These are phyloP conservation scores for Leishmania tarentolae DNA, from an alignment of 208 protist species.

Conservation along the genomic window DNA sequence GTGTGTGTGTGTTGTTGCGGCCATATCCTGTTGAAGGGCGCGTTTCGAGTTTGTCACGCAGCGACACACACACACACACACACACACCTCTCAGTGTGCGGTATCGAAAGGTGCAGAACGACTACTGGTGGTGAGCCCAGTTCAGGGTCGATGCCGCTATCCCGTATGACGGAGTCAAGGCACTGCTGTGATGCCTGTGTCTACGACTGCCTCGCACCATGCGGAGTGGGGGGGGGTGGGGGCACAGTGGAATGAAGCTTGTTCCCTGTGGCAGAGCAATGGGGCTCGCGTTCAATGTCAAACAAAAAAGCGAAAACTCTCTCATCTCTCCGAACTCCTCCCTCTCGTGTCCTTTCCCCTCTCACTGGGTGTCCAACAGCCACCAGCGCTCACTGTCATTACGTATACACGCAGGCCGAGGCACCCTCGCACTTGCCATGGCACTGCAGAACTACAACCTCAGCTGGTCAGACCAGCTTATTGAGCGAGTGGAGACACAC, in stretches of 20 bases:
- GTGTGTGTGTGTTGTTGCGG: neutral
- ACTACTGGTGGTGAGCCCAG: too few relatives aligned
- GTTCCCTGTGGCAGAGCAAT: neutral
- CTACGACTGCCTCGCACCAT: neutral
- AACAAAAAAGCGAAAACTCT: neutral
- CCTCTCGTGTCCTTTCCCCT: neutral
- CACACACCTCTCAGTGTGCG: neutral
- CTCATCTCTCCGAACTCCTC: neutral
- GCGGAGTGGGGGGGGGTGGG: neutral
- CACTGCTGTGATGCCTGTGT: neutral
- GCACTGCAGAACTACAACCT: constrained; percentile 74
- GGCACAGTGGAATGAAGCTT: neutral
- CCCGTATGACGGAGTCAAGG: neutral
- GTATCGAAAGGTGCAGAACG: neutral
- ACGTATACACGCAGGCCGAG: constrained; percentile 4
- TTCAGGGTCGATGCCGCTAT: neutral
- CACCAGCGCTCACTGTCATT: neutral
- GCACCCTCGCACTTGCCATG: constrained; percentile 31
- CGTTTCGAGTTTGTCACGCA: neutral
- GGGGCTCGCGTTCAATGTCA: neutral
- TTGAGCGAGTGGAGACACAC: constrained; percentile 65
- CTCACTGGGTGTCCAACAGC: neutral
- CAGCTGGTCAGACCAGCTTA: constrained; percentile 75
- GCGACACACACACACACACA: neutral
- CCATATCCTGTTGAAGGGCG: neutral